Evolutionary conservation across 176 grass and related monocot genomes (phyloP).

Genomic region (Carex littledalei): DNA sequence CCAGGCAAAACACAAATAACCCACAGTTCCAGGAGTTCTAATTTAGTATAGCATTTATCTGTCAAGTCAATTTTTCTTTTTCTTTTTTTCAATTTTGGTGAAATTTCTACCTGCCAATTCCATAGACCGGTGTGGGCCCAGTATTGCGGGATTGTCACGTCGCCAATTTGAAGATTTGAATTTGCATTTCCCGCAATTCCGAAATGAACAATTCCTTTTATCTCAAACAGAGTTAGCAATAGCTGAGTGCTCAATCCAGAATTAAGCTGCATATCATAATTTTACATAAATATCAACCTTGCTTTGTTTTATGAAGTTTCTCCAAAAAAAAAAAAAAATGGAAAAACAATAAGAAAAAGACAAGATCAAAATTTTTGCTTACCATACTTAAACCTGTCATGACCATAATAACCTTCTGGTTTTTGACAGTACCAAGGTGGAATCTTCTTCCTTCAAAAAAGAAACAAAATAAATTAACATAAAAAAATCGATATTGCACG

Average conservation of each 20-base stretch:
- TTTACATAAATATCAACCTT: not conserved
- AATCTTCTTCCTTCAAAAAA: constrained; percentile 48
- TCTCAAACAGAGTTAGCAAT: constrained; percentile 37
- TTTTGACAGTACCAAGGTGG: constrained; percentile 44
- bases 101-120: constrained; percentile 43
- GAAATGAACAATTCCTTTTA: constrained; percentile 51
- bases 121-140: constrained; percentile 65
- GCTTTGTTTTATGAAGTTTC: not conserved
- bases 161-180: constrained; percentile 40
- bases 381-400: constrained; percentile 79
- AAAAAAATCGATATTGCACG: not conserved
- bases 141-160: constrained; percentile 36
- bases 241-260: constrained; percentile 46
- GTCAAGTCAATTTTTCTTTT: not conserved
- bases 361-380: not conserved
- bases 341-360: not conserved
- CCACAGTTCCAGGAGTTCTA: not conserved
- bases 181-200: constrained; percentile 64
- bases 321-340: not conserved
- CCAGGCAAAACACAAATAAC: not conserved
- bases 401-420: constrained; percentile 56
- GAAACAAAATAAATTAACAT: not conserved
- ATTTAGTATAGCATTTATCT: not conserved
- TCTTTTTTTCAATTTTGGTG: not conserved
- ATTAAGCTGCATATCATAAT: constrained; percentile 45